Conservation (phyloP, 768 basidiomycete genomes). For the Macrocybe gigantea region DNA sequence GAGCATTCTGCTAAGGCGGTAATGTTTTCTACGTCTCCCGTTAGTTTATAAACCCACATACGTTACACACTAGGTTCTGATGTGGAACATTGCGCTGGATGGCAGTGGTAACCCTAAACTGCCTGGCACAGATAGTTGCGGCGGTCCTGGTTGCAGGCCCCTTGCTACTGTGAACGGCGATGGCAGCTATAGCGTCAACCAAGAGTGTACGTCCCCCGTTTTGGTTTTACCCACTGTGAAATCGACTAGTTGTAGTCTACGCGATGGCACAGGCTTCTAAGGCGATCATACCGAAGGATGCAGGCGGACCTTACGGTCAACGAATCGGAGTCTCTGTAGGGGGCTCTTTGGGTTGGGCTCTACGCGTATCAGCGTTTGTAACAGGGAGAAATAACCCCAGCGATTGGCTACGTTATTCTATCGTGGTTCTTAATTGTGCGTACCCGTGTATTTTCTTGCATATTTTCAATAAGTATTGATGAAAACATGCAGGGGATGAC, state of each 20-base stretch:
- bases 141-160: conserved; percentile 55
- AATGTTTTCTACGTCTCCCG: background rate
- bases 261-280: conserved; percentile 72
- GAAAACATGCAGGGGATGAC: conserved; percentile 48
- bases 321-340: conserved; percentile 61
- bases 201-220: conserved; percentile 50
- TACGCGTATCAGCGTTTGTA: conserved; percentile 62
- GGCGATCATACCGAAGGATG: conserved; percentile 64
- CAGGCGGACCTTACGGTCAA: conserved; percentile 61
- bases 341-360: conserved; percentile 49
- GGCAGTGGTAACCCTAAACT: conserved; percentile 57
- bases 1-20: conserved; percentile 14
- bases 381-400: conserved; percentile 45
- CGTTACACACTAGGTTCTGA: conserved; percentile 24
- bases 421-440: conserved; percentile 71
- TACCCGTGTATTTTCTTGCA: no score
- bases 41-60: conserved; percentile 7
- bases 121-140: conserved; percentile 60
- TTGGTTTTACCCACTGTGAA: background rate
- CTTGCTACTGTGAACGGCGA: conserved; percentile 63
- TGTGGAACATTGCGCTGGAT: conserved; percentile 76
- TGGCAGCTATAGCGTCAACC: conserved; percentile 59
- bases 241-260: conserved; percentile 38
- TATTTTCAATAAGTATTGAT: no score
- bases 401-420: conserved; percentile 60